Conservation (phyloP, 78 protist species). For the Guillardia theta region DNA sequence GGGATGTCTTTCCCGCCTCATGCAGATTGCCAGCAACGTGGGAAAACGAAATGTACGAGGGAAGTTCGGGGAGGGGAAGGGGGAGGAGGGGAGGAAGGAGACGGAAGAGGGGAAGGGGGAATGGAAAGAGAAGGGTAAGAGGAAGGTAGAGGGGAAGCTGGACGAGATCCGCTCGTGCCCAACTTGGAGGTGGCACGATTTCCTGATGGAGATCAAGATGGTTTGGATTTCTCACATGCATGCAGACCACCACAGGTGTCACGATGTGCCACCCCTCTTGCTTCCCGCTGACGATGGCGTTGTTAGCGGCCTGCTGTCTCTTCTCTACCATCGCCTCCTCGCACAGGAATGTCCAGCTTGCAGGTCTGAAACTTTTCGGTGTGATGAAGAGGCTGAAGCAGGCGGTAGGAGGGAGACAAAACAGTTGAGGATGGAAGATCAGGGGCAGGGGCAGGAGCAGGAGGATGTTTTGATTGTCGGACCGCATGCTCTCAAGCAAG, state of each 20-base stretch:
- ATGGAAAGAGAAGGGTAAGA: not conserved
- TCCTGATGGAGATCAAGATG: not conserved
- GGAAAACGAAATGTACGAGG: not conserved
- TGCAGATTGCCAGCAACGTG: not conserved
- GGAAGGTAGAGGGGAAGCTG: not conserved
- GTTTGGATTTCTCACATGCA: conserved; percentile 1
- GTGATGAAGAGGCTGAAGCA: too few species aligned
- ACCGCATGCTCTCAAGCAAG: not conserved
- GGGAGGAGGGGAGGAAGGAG: not conserved
- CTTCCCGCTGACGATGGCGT: not conserved
- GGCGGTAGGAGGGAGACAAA: too few species aligned
- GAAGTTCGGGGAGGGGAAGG: not conserved
- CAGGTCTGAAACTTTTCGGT: too few species aligned
- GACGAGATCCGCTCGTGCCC: not conserved
- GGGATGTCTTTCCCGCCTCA: not conserved
- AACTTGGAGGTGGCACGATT: not conserved
- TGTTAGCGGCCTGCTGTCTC: not conserved
- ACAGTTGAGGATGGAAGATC: too few species aligned
- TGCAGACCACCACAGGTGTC: not conserved
- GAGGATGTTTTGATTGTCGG: not conserved
- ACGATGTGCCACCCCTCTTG: not conserved
- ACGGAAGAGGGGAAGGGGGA: not conserved
- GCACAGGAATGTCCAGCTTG: not conserved
- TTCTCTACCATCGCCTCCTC: not conserved
- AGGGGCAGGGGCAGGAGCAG: not conserved